Conservation (phyloP, 1,284 basidiomycete species). For the Schizophyllum commune region DNA sequence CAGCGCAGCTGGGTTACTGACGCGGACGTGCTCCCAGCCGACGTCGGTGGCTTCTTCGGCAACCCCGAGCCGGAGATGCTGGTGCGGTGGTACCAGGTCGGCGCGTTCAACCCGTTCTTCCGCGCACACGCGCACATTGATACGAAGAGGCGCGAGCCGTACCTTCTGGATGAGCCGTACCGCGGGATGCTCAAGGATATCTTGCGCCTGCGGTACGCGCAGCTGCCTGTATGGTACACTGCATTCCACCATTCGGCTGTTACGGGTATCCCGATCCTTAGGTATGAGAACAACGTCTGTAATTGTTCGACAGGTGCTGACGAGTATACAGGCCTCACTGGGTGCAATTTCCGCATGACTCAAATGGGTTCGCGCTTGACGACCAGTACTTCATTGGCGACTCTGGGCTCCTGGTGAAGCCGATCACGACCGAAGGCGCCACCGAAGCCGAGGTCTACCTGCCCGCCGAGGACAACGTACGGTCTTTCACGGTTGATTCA, state of each 20-base stretch:
- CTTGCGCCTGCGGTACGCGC: conserved; percentile 78
- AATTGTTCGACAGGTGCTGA: conserved; percentile 1
- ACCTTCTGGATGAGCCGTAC: conserved; percentile 85
- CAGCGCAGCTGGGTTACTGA: background rate
- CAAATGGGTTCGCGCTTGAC: conserved; percentile 79
- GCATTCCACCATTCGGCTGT: conserved; percentile 85
- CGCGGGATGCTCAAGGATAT: conserved; percentile 76
- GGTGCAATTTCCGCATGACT: conserved; percentile 85
- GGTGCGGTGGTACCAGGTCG: conserved; percentile 95
- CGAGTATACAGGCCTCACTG: conserved; percentile 73
- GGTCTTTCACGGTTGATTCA: conserved; percentile 9
- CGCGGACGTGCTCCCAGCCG: conserved; percentile 46
- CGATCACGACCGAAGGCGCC: conserved; percentile 73
- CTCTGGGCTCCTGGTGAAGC: conserved; percentile 88
- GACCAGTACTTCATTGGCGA: conserved; percentile 93
- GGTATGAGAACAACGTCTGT: conserved; percentile 35
- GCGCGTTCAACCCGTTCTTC: conserved; percentile 96
- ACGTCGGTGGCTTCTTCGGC: conserved; percentile 98
- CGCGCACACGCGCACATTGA: conserved; percentile 97
- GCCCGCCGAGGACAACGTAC: conserved; percentile 70
- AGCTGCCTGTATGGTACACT: conserved; percentile 95
- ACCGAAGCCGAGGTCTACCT: conserved; percentile 77
- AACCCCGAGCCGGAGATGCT: conserved; percentile 94
- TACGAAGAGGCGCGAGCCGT: conserved; percentile 96
- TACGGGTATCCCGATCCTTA: conserved; percentile 73